A percentile compares a stretch with the other conserved stretches of the same genome.
phyloP scores from a whole-genome alignment of 495 filamentous ascomycete species.

The Aspergillus incahuasiensis region DNA sequence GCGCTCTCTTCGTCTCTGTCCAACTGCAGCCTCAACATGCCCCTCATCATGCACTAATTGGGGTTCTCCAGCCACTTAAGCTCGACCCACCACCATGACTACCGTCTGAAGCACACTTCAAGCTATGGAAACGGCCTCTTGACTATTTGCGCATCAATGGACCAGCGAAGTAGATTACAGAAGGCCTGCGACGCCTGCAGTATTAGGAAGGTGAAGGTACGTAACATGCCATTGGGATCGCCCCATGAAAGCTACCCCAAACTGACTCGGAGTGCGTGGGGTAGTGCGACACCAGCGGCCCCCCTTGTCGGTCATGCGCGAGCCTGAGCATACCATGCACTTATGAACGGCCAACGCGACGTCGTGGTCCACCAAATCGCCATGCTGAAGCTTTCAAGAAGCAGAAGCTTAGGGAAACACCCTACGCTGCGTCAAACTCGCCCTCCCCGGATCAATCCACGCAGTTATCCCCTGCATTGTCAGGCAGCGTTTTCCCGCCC shows the following conservation, averaged over 20 bases:
- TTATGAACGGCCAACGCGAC: conserved; percentile 69
- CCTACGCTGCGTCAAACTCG: conserved; percentile 25
- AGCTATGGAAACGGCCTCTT: conserved; percentile 23
- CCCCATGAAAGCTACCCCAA: not conserved
- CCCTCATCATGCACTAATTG: not conserved
- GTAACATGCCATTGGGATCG: not conserved
- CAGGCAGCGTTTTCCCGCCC: conserved; percentile 10
- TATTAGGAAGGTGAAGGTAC: conserved; percentile 79
- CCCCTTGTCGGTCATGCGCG: conserved; percentile 75
- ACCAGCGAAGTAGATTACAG: conserved; percentile 52
- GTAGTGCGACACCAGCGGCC: conserved; percentile 75
- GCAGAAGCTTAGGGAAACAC: conserved; percentile 47
- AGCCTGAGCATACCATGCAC: conserved; percentile 81
- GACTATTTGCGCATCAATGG: conserved; percentile 29
- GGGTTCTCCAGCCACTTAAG: conserved; percentile 4
- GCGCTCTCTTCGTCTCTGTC: not conserved
- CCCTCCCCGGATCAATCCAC: conserved; percentile 24
- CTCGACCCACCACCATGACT: conserved; percentile 8
- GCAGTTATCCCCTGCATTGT: conserved; percentile 20
- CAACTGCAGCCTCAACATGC: not conserved
- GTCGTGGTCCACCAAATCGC: conserved; percentile 79
- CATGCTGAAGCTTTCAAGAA: conserved; percentile 80
- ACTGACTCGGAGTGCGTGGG: conserved; percentile 5
- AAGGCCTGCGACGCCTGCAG: conserved; percentile 85
- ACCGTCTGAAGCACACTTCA: conserved; percentile 9